Evolutionary conservation across 371 early-diverging fungal species (phyloP), one percentile per base, ranked within the genome.

Genomic region (Mucor velutinosus): DNA sequence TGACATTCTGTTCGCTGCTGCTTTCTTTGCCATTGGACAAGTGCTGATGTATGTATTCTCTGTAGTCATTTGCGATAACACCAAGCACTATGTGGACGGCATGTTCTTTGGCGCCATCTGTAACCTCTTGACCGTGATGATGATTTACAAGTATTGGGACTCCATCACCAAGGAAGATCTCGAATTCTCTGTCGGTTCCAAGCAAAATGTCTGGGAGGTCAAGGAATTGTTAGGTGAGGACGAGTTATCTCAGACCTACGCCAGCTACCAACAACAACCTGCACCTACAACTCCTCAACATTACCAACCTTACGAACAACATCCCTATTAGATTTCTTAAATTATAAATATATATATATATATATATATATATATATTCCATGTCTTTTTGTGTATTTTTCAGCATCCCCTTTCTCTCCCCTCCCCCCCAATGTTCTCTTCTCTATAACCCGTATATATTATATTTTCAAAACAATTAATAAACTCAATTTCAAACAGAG

Each of bases 71-170:
- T 95, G 95, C 76, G 83, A 87, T 27, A 75, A 81, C 35, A 87
- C 90, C 45, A 87, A 87, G 69, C 95, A 95, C 74, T 95, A 95
- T 73, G 79, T 95, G 23, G 95, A 95, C 78, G 96, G 96, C 19
- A 68, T 93, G 70, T 96, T 96, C 84, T 93, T 96, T 80, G 93
- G 92, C 23, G 83, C 85, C 10, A 90, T 90, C 39, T 93, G 83
- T 74, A 92, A 89, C 35, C 78, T 96, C 62, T 79, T 96, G 49
- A 86, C 90, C 10, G 94, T 96, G 35, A 96, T 96, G 96, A 95
- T 96, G 95, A 89, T 95, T 7, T 96, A 96, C 86, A 96, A 96
- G 76, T 96, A 92, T 79, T 96, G 96, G 96, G 95, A 96, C 76
- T 88, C 89, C 6, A 95, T 96, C 71, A 96, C 96, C 33, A 94